A percentile compares a stretch with the other conserved stretches of the same genome.
Conservation (phyloP, 176 grass and related monocot genomes). For the Typha latifolia region DNA sequence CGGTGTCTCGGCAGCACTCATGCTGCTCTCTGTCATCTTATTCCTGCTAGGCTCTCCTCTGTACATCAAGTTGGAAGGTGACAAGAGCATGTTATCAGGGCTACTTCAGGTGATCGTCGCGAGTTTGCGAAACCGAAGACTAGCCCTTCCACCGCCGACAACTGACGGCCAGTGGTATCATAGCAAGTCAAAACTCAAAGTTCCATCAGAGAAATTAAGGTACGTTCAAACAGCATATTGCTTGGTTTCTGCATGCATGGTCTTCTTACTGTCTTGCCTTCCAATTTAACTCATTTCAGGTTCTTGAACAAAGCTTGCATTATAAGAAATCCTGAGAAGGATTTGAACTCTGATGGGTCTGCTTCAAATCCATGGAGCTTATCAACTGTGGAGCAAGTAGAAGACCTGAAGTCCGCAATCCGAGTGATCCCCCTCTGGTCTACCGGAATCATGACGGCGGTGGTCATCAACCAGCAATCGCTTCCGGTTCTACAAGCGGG, state of each 20-base stretch:
- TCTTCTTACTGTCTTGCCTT: no score
- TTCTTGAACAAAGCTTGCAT: conserved; percentile 56
- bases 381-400: conserved; percentile 62
- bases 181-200: conserved; percentile 20
- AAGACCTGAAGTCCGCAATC: conserved; percentile 51
- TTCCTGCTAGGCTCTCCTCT: conserved; percentile 43
- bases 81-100: conserved; percentile 35
- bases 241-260: background rate
- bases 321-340: conserved; percentile 30
- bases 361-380: background rate
- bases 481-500: conserved; percentile 44
- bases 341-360: background rate
- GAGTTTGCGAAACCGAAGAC: conserved; percentile 32
- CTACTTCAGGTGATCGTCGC: conserved; percentile 44
- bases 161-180: conserved; percentile 16
- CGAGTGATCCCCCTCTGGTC: conserved; percentile 53
- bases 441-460: conserved; percentile 31
- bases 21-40: conserved; percentile 31
- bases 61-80: conserved; percentile 27
- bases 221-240: background rate
- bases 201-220: conserved; percentile 31
- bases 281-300: conserved; percentile 5
- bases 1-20: conserved; percentile 46
- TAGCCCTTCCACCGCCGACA: conserved; percentile 21
- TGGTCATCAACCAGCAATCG: conserved; percentile 32